Percentiles rank a stretch among this genome's conserved stretches.
phyloP scores from a whole-genome alignment of 768 basidiomycete genomes.

The Tubosaeta sp. region DNA sequence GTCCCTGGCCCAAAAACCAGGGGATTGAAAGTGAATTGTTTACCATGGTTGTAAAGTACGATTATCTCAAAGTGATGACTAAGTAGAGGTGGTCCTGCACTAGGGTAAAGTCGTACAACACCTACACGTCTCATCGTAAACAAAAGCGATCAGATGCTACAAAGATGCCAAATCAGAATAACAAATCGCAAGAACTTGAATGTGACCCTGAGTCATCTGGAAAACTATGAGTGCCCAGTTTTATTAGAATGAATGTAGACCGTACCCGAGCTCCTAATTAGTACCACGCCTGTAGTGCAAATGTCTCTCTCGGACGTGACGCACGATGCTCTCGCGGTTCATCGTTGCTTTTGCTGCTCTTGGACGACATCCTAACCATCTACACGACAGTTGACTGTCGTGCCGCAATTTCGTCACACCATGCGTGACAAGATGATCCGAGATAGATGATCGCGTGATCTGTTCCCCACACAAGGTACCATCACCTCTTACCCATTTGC shows the following conservation, averaged over 20 bases:
- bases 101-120: background rate
- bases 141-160: background rate
- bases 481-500: constrained; percentile 6
- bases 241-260: background rate
- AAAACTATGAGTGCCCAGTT: background rate
- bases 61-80: background rate
- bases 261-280: background rate
- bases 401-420: background rate
- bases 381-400: background rate
- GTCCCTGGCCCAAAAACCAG: no score
- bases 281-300: background rate
- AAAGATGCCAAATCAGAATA: background rate
- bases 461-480: background rate
- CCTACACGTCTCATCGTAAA: background rate
- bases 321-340: constrained; percentile 15
- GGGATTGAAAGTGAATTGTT: background rate
- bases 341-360: background rate
- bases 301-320: constrained; percentile 16
- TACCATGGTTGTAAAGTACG: background rate
- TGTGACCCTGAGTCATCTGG: background rate
- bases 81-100: background rate
- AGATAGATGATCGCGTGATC: background rate
- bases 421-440: constrained; percentile 13
- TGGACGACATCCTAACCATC: constrained; percentile 9
- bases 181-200: background rate